A percentile compares a stretch with the other conserved stretches of the same genome.
phyloP scores from a whole-genome alignment of 208 protist genomes.

The Trypanosoma scelopori region DNA sequence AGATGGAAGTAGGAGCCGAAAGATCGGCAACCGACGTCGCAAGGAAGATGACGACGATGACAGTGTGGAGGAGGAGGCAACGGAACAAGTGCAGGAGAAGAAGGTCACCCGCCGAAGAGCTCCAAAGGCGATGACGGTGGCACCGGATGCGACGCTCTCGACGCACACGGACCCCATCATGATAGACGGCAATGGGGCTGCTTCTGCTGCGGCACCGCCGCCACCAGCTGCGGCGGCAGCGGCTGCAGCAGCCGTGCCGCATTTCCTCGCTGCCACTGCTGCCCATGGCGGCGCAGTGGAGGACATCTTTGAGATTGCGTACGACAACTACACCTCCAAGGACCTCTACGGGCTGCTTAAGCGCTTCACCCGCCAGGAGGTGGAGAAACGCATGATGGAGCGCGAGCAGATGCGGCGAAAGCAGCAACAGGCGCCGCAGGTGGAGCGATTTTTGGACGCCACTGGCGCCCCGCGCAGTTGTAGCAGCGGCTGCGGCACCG shows the following conservation, averaged over 20 bases:
- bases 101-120: slow-evolving; percentile 4
- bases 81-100: neutral
- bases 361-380: slow-evolving; percentile 32
- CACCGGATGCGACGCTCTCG: neutral
- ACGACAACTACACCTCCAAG: slow-evolving; percentile 58
- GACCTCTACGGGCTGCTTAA: slow-evolving; percentile 50
- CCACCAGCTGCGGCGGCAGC: too few species aligned
- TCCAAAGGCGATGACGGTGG: slow-evolving; percentile 23
- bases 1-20: neutral
- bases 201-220: neutral
- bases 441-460: slow-evolving; percentile 62
- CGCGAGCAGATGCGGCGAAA: slow-evolving; percentile 35
- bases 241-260: neutral
- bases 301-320: slow-evolving; percentile 52
- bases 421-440: slow-evolving; percentile 29
- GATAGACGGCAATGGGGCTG: neutral
- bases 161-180: neutral
- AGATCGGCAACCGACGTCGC: slow-evolving; percentile 10
- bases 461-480: neutral
- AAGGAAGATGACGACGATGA: slow-evolving; percentile 20
- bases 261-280: slow-evolving; percentile 1
- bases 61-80: slow-evolving; percentile 3
- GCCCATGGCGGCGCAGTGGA: neutral
- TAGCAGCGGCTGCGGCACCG: slow-evolving; percentile 16
- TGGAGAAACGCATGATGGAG: slow-evolving; percentile 62